These are phyloP conservation scores for Aspergillus neotritici DNA, from an alignment of 2,329 filamentous ascomycete genomes.

Conservation along the genomic window DNA sequence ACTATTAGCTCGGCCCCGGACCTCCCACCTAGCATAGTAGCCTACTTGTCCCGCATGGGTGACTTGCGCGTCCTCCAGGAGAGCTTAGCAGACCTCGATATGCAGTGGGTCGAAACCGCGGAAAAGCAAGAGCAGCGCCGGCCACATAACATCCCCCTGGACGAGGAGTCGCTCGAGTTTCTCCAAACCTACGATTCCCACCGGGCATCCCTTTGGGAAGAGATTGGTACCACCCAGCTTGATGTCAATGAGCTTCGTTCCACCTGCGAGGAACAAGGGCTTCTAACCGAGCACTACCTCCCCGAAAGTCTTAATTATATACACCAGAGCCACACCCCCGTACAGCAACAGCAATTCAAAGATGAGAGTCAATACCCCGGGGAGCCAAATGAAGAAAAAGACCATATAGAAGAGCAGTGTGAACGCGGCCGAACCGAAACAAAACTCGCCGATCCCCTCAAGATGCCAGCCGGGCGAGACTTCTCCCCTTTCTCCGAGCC, in stretches of 20 bases:
- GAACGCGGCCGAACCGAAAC: too few relatives aligned
- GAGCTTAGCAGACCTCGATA: constrained; percentile 16
- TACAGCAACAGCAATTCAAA: too few relatives aligned
- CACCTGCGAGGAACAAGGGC: constrained; percentile 17
- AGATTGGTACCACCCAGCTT: constrained; percentile 16
- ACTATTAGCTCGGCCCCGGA: constrained; percentile 1
- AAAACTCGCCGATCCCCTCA: constrained; percentile 14
- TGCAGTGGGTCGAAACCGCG: constrained; percentile 12
- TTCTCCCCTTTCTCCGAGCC: constrained; percentile 17
- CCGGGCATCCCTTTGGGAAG: constrained; percentile 14
- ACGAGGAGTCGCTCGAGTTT: constrained; percentile 19
- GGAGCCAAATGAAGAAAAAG: too few relatives aligned
- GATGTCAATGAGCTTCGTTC: constrained; percentile 14
- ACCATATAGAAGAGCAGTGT: too few relatives aligned
- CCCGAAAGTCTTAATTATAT: not conserved
- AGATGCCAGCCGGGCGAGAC: constrained; percentile 13
- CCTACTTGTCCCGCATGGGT: constrained; percentile 18
- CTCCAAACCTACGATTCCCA: constrained; percentile 19
- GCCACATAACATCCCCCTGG: constrained; percentile 12
- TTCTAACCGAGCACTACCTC: constrained; percentile 4
- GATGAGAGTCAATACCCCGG: too few relatives aligned
- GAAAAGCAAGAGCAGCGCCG: constrained; percentile 12
- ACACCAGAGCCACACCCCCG: not conserved
- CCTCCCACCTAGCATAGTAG: constrained; percentile 9
- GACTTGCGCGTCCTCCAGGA: constrained; percentile 22